Percentiles rank a stretch among this genome's conserved stretches.
phyloP scores from a whole-genome alignment of 768 basidiomycete genomes.

The Hygrophorus pudorinus region DNA sequence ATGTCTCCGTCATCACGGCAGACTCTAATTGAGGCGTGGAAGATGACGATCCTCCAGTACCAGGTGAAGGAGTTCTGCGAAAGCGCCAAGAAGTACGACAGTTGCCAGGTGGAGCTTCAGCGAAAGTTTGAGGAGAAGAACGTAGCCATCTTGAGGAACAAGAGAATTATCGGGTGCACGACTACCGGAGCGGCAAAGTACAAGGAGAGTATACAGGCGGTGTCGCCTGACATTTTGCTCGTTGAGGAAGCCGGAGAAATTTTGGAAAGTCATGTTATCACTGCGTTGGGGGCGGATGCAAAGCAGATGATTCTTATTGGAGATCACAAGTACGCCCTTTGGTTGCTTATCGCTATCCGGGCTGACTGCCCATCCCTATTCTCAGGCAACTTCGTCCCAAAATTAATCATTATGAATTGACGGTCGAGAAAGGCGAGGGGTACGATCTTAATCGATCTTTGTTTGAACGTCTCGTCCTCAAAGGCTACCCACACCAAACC shows the following conservation, averaged over 20 bases:
- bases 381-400: conserved; percentile 63
- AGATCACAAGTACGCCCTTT: conserved; percentile 20
- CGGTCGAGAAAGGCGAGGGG: conserved; percentile 56
- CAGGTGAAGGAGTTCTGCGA: conserved; percentile 24
- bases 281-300: conserved; percentile 37
- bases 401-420: conserved; percentile 54
- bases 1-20: conserved; percentile 21
- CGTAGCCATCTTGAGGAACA: conserved; percentile 26
- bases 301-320: conserved; percentile 58
- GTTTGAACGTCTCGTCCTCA: conserved; percentile 57
- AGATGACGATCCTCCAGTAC: conserved; percentile 22
- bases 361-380: neutral
- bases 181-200: conserved; percentile 65
- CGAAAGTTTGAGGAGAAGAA: conserved; percentile 26
- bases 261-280: conserved; percentile 47
- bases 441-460: conserved; percentile 59
- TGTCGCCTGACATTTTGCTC: conserved; percentile 41
- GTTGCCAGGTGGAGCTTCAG: conserved; percentile 23
- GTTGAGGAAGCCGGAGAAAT: conserved; percentile 73
- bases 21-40: conserved; percentile 23
- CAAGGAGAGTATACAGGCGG: conserved; percentile 32
- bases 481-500: conserved; percentile 50
- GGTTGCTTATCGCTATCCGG: too few relatives aligned
- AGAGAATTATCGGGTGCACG: conserved; percentile 56
- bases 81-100: conserved; percentile 29